Evolutionary conservation across 140 eudicot genomes (phyloP), one percentile per base, ranked within the genome.

Genomic region (Erigeron philadelphicus): DNA sequence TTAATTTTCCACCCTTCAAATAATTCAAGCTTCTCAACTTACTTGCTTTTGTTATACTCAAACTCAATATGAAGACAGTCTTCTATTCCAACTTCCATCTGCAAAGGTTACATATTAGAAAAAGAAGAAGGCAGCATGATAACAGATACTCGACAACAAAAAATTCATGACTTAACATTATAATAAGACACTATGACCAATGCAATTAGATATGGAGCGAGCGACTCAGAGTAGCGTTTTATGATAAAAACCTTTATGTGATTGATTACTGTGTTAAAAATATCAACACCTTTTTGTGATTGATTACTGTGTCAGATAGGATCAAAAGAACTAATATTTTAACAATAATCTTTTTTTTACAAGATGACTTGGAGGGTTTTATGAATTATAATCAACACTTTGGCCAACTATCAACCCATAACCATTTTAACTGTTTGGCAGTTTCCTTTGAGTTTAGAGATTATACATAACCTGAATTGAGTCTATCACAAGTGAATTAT

Each of bases 11-110:
- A 31, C 38, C 5, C 38, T 31, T 17, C 35, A 31, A 55, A 52
- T 42, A 64, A 54, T 56, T 44, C 18, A 57, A 47, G 11, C 16
- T 58, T 47, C 3, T 23, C n/a, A 56, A 78, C 97, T 75, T 82
- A 91, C 96, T 93, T 93, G 98, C 98, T 89, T 73, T 93, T 93
- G 76, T 93, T 89, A 84, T 93, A 93, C 93, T 93, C 98, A 19
- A 93, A 93, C 84, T 93, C 98, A 1, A 93, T 93, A 75, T 93
- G 98, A 58, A 93, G 94, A 77, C 98, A 93, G 74, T 93, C 98
- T 76, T 93, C 98, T 71, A 93, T 93, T 59, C 98, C 98, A 76
- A 93, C 98, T 83, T 93, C 98, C 98, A 93, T 93, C 96, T 93
- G 81, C 72, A 75, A 80, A 2, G 54, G 38, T 73, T 52, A 50